Conservation (phyloP, 352 stramenopile genomes). For the Phytophthora megakarya region DNA sequence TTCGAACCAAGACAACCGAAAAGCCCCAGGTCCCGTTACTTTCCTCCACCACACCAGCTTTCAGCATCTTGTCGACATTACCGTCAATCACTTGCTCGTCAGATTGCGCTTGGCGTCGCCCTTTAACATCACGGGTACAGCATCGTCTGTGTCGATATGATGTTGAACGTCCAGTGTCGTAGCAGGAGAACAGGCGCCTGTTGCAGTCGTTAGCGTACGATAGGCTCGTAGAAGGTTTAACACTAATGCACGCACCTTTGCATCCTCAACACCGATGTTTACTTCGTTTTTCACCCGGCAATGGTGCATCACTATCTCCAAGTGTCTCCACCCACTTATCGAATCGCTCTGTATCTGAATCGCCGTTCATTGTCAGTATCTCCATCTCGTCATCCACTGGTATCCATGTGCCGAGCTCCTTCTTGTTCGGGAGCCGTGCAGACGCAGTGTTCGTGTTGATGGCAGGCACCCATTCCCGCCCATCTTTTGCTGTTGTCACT, state of each 20-base stretch:
- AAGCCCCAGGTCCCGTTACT: not conserved
- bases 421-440: too few species aligned
- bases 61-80: not conserved
- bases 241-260: not conserved
- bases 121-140: not conserved
- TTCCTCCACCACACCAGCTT: constrained; percentile 1
- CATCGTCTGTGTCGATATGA: constrained; percentile 7
- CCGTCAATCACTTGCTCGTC: not conserved
- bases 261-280: not conserved
- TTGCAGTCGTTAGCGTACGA: not conserved
- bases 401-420: too few species aligned
- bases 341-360: not conserved
- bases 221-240: not conserved
- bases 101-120: not conserved
- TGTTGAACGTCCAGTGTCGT: not conserved
- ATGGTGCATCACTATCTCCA: too few species aligned
- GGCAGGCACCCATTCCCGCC: too few species aligned
- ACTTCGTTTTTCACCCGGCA: too few species aligned
- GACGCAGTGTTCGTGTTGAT: too few species aligned
- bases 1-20: not conserved
- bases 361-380: too few species aligned
- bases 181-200: not conserved
- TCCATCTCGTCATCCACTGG: too few species aligned
- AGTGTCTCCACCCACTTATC: too few species aligned
- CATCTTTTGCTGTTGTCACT: too few species aligned